Conservation (phyloP, 805 yeast genomes). For the Tetrapisispora phaffii region DNA sequence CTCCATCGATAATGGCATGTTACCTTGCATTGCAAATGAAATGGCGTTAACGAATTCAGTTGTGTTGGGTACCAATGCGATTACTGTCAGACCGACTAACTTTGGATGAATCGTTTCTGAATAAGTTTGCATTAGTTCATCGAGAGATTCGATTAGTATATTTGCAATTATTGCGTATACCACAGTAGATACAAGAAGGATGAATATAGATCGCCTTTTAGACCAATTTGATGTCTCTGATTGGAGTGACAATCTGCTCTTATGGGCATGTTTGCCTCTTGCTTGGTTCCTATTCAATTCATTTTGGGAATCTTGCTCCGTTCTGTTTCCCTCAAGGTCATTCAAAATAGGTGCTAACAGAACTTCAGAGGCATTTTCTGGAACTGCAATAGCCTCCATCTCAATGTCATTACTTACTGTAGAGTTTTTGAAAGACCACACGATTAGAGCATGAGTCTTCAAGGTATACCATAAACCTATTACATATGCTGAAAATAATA, state of each 20-base stretch:
- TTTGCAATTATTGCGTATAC: conserved; percentile 91
- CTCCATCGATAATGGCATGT: conserved; percentile 93
- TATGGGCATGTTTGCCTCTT: background rate
- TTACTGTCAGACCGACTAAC: conserved; percentile 83
- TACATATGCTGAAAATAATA: conserved; percentile 72
- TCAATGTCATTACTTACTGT: conserved; percentile 15
- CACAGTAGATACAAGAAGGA: conserved; percentile 72
- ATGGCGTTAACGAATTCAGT: conserved; percentile 95
- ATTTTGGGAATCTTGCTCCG: no score
- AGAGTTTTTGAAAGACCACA: conserved; percentile 43
- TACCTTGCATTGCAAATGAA: conserved; percentile 91
- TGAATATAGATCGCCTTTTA: conserved; percentile 66
- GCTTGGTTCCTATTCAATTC: background rate
- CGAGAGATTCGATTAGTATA: conserved; percentile 88
- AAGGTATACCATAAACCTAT: conserved; percentile 88
- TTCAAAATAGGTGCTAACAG: conserved; percentile 47
- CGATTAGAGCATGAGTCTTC: conserved; percentile 90
- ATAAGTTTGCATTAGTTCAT: conserved; percentile 64
- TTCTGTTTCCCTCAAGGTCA: conserved; percentile 32
- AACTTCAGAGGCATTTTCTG: background rate
- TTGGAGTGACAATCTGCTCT: background rate
- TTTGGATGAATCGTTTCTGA: conserved; percentile 69
- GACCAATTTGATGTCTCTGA: conserved; percentile 80
- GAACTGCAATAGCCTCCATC: conserved; percentile 39
- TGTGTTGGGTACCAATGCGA: conserved; percentile 92